phyloP scores from a whole-genome alignment of 345 rosid species.

The Moricandia arvensis region DNA sequence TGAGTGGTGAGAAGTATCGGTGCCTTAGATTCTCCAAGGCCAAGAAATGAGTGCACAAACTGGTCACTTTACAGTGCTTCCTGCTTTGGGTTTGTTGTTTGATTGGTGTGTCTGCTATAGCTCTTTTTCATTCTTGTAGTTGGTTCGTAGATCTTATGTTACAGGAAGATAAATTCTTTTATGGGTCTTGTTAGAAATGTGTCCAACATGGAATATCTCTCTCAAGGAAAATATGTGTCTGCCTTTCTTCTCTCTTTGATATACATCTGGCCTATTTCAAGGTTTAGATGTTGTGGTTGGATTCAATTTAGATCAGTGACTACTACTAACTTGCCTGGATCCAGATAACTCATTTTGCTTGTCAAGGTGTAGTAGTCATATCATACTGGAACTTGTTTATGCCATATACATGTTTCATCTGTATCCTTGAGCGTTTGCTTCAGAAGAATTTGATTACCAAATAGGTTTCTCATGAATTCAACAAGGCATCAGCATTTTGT shows the following conservation, averaged over 20 bases:
- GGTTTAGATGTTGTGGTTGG: conserved; percentile 9
- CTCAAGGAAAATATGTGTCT: neutral
- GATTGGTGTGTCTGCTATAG: neutral
- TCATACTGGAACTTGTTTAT: neutral
- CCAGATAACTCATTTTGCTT: conserved; percentile 44
- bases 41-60: conserved; percentile 47
- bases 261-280: neutral
- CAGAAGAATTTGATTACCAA: neutral
- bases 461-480: neutral
- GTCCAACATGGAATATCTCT: neutral
- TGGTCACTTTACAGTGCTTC: conserved; percentile 10
- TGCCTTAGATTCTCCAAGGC: conserved; percentile 95
- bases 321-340: neutral
- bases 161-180: neutral
- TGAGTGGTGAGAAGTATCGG: conserved; percentile 90
- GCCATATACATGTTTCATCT: neutral
- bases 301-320: conserved; percentile 9
- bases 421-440: neutral
- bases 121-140: neutral
- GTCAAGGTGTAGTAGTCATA: conserved; percentile 41
- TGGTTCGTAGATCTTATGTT: neutral
- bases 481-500: neutral
- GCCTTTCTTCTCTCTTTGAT: neutral
- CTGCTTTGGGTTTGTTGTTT: neutral
- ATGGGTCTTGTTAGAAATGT: neutral